phyloP scores from a whole-genome alignment of 176 grass and related monocot genomes.

The Bromus sterilis region DNA sequence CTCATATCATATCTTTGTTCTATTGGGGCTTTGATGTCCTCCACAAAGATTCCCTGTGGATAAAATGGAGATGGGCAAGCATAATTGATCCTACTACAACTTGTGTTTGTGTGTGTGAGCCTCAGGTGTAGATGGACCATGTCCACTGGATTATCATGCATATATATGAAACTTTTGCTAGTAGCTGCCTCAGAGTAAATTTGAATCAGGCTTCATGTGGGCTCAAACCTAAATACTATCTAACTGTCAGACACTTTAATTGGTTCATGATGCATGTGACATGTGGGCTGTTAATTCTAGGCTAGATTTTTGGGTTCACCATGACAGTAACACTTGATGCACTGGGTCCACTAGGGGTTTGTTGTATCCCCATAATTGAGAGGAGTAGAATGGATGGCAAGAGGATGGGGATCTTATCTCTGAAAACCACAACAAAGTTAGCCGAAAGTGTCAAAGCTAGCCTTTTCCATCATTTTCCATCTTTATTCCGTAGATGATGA shows the following conservation, averaged over 20 bases:
- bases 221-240: not conserved
- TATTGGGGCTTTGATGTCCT: conserved; percentile 37
- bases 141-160: conserved; percentile 29
- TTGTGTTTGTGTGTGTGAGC: conserved; percentile 8
- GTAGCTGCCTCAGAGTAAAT: not conserved
- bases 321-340: conserved; percentile 30
- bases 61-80: conserved; percentile 30
- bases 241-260: not conserved
- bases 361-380: conserved; percentile 32
- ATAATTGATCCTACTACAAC: conserved; percentile 16
- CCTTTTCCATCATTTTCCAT: conserved; percentile 68
- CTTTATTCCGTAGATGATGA: conserved; percentile 46
- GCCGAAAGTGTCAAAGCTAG: conserved; percentile 68
- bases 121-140: conserved; percentile 33
- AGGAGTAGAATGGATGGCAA: conserved; percentile 38
- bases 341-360: conserved; percentile 24
- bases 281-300: not conserved
- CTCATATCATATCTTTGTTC: conserved; percentile 36
- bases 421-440: conserved; percentile 58
- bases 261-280: conserved; percentile 6
- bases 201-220: not conserved
- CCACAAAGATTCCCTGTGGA: conserved; percentile 54
- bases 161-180: not conserved
- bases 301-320: conserved; percentile 18
- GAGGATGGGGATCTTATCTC: conserved; percentile 84